phyloP scores from a whole-genome alignment of 345 rosid genomes.

The Euclidium syriacum region DNA sequence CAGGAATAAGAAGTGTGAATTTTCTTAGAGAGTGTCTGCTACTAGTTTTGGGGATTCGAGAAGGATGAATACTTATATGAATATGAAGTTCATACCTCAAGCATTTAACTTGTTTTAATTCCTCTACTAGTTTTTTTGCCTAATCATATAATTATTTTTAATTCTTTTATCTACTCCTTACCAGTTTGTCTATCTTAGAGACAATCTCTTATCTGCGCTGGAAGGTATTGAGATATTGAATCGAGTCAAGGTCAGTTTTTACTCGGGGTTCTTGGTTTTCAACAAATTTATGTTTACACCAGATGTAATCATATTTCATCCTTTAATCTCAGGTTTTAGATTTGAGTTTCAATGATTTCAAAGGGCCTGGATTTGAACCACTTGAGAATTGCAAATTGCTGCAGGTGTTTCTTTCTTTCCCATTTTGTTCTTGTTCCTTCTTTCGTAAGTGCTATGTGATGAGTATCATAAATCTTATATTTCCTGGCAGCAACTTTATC shows the following conservation, averaged over 20 bases:
- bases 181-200: conserved; percentile 98
- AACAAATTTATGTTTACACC: not conserved
- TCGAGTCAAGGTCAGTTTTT: conserved; percentile 80
- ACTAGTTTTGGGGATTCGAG: not conserved
- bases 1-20: not conserved
- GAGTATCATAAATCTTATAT: conserved; percentile 25
- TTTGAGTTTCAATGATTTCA: conserved; percentile 98
- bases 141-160: not conserved
- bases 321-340: conserved; percentile 71
- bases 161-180: conserved; percentile 22
- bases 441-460: not conserved
- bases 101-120: not conserved
- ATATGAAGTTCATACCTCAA: not conserved
- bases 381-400: conserved; percentile 85
- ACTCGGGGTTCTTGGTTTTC: not conserved
- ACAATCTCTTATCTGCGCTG: conserved; percentile 75
- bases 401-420: conserved; percentile 59
- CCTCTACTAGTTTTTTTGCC: too few species aligned
- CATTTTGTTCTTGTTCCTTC: conserved; percentile 1
- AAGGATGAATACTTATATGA: not conserved
- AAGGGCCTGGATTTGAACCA: conserved; percentile 99
- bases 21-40: not conserved
- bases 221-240: conserved; percentile 92
- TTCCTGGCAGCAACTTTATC: conserved; percentile 81
- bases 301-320: not conserved